phyloP scores from a whole-genome alignment of 768 basidiomycete species.

The Mycena galericulata region DNA sequence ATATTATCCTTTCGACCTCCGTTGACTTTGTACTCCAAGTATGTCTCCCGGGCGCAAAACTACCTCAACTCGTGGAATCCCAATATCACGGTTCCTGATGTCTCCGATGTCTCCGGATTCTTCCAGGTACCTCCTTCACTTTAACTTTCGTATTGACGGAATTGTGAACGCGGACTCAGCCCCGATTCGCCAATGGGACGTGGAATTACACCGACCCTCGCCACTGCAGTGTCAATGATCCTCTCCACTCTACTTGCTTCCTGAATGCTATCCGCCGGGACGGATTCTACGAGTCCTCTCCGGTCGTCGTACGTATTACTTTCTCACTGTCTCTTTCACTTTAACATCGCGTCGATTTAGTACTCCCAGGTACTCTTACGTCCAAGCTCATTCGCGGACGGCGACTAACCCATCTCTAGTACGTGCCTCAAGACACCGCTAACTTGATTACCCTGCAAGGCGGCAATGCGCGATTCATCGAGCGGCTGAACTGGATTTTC shows the following conservation, averaged over 20 bases:
- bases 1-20: not conserved
- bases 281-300: slow-evolving; percentile 76
- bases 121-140: slow-evolving; percentile 59
- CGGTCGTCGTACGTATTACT: slow-evolving; percentile 62
- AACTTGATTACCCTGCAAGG: slow-evolving; percentile 72
- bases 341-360: slow-evolving; percentile 41
- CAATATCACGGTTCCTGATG: slow-evolving; percentile 62
- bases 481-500: slow-evolving; percentile 69
- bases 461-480: slow-evolving; percentile 64
- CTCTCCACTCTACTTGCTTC: slow-evolving; percentile 67
- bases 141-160: not conserved
- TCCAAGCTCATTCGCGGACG: not conserved
- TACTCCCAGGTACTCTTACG: slow-evolving; percentile 64
- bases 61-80: slow-evolving; percentile 72
- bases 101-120: slow-evolving; percentile 63
- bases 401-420: slow-evolving; percentile 49
- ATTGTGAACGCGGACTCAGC: slow-evolving; percentile 47
- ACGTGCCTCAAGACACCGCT: slow-evolving; percentile 74
- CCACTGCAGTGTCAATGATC: slow-evolving; percentile 75
- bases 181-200: slow-evolving; percentile 64
- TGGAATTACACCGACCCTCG: slow-evolving; percentile 76
- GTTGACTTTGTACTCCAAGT: slow-evolving; percentile 57
- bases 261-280: slow-evolving; percentile 66
- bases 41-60: slow-evolving; percentile 64
- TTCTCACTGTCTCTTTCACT: not conserved